Conservation (phyloP, 2,329 filamentous ascomycete species). For the Canariomyces notabilis region DNA sequence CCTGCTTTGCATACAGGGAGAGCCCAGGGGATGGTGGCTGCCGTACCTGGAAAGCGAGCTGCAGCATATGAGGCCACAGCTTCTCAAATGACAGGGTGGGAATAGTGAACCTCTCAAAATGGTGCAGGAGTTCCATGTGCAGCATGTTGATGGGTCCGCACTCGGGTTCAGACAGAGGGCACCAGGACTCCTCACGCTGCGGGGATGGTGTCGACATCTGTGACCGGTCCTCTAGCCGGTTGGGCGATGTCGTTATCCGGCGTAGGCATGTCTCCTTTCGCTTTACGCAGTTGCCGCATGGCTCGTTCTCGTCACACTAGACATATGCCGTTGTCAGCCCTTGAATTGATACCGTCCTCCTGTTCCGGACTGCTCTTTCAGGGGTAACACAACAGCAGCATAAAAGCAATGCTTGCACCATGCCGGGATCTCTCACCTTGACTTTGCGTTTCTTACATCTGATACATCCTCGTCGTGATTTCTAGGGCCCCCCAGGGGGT, state of each 20-base stretch:
- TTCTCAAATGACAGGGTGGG: constrained; percentile 26
- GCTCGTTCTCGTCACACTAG: constrained; percentile 28
- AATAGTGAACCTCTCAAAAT: constrained; percentile 26
- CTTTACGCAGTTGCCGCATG: constrained; percentile 29
- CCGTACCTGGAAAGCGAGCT: constrained; percentile 27
- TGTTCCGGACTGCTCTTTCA: neutral
- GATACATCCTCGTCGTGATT: constrained; percentile 27
- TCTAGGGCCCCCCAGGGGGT: constrained; percentile 13
- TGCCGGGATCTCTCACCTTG: constrained; percentile 24
- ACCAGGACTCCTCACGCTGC: constrained; percentile 4
- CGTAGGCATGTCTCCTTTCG: constrained; percentile 22
- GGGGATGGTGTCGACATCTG: constrained; percentile 2
- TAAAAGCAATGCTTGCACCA: too few species aligned
- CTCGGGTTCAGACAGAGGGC: constrained; percentile 9
- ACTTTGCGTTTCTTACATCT: constrained; percentile 29
- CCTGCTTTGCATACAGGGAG: neutral
- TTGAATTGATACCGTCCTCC: neutral
- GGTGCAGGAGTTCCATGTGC: constrained; percentile 31
- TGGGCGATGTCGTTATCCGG: constrained; percentile 2
- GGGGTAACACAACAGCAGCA: neutral
- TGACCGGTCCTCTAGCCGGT: neutral
- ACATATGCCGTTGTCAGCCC: neutral
- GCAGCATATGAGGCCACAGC: constrained; percentile 27
- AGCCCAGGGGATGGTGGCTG: neutral
- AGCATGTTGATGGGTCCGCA: constrained; percentile 25